Evolutionary conservation across 768 basidiomycete species (phyloP).

Genomic region (Chalciporus pseudorubinellus): DNA sequence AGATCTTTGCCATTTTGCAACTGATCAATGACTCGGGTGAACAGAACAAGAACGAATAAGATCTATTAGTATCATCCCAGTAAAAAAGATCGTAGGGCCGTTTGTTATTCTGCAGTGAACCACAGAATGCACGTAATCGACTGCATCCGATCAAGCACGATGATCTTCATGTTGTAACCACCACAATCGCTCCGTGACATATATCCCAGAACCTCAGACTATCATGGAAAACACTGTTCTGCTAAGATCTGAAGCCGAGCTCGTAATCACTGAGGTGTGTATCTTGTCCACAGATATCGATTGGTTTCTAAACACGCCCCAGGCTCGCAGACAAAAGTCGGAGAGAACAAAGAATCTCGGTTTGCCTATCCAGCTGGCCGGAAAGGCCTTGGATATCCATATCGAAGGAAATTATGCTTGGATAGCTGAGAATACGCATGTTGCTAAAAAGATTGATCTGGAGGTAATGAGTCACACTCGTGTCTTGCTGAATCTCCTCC

Average conservation of each 20-base stretch:
- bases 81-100: too few relatives aligned
- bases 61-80: too few relatives aligned
- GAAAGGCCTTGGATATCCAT: conserved; percentile 71
- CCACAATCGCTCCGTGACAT: background rate
- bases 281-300: background rate
- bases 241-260: conserved; percentile 32
- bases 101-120: too few relatives aligned
- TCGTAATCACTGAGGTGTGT: conserved; percentile 29
- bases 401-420: conserved; percentile 68
- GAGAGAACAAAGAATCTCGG: conserved; percentile 70
- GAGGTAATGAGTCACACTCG: conserved; percentile 47
- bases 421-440: conserved; percentile 85
- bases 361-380: conserved; percentile 70
- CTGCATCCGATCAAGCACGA: background rate
- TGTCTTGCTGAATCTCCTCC: conserved; percentile 6
- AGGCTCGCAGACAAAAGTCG: conserved; percentile 76
- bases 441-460: conserved; percentile 70
- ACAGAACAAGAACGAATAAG: too few relatives aligned
- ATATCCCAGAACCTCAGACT: background rate
- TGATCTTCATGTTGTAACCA: background rate
- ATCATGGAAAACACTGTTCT: conserved; percentile 29
- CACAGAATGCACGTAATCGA: background rate
- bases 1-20: too few relatives aligned
- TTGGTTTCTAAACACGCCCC: conserved; percentile 4
- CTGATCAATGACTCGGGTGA: too few relatives aligned